Evolutionary conservation across 2,329 filamentous ascomycete genomes (phyloP).

Genomic region (Colletotrichum australisinense): DNA sequence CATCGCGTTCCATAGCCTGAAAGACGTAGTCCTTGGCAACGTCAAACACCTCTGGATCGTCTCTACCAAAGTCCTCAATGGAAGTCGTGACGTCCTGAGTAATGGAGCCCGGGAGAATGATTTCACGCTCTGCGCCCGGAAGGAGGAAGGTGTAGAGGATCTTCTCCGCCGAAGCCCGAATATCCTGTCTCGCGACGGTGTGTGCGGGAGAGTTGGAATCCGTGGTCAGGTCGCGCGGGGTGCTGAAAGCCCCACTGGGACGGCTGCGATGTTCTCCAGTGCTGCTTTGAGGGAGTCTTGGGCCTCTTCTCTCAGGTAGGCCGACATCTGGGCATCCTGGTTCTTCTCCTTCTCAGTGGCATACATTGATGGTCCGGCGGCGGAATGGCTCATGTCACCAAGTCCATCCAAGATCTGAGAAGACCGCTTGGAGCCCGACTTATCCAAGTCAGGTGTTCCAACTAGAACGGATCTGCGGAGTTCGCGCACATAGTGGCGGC

Average conservation of each 20-base stretch:
- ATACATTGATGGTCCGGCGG: slow-evolving; percentile 71
- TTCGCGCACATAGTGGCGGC: slow-evolving; percentile 95
- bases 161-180: slow-evolving; percentile 94
- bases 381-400: slow-evolving; percentile 72
- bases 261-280: slow-evolving; percentile 54
- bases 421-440: slow-evolving; percentile 83
- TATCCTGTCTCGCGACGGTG: slow-evolving; percentile 87
- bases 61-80: slow-evolving; percentile 90
- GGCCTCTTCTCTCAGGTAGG: slow-evolving; percentile 80
- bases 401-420: slow-evolving; percentile 81
- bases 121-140: slow-evolving; percentile 95
- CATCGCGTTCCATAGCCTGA: slow-evolving; percentile 99
- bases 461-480: slow-evolving; percentile 92
- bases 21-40: slow-evolving; percentile 99
- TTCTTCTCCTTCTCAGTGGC: slow-evolving; percentile 78
- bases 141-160: slow-evolving; percentile 98
- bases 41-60: slow-evolving; percentile 97
- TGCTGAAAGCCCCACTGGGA: slow-evolving; percentile 69
- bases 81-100: slow-evolving; percentile 85
- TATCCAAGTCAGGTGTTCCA: slow-evolving; percentile 91
- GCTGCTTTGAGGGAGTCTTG: slow-evolving; percentile 67
- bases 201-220: slow-evolving; percentile 87
- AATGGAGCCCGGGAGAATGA: slow-evolving; percentile 89
- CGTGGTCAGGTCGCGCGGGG: slow-evolving; percentile 70
- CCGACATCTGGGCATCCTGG: slow-evolving; percentile 90